Evolutionary conservation across 106 monocot species (phyloP), one percentile per base, ranked within the genome.

Genomic region (Dioscorea zingiberensis): DNA sequence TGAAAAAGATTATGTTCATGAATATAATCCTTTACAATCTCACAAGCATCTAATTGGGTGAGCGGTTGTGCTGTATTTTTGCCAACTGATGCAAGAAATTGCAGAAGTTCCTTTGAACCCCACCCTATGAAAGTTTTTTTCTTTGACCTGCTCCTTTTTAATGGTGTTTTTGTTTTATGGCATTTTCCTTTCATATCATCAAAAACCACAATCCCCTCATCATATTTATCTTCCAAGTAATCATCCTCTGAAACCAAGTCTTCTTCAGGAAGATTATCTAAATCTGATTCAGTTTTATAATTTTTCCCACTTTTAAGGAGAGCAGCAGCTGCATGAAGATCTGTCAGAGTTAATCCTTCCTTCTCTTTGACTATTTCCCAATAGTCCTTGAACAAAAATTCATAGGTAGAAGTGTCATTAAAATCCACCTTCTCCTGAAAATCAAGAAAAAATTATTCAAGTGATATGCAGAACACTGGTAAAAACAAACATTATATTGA

Each of bases 361-460:
- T 70, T 21, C 13, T 84, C 80, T 44, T 98, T 98, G 4, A 98
- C 54, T 48, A 76, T 68, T 16, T 59, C 65, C 98, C 97, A 98
- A 64, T 98, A 98, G 58, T 89, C 92, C 47, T 81, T 89, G 46
- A 98, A 98, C 30, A 92, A 64, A 69, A 73, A 76, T 51, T 86
- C 85, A 44, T 66, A 73, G 1, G 85, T 78, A 21, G 78, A 78
- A 59, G 66, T 70, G 60, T 91, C 78, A 16, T 71, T 28, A 32
- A 87, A 94, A 74, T 94, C 85, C 22, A 89, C 75, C 32, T 72
- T 74, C 4, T 63, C 91, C 97, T 89, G 84, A 23, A 74, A 66
- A 30, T 9, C 47, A 71, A 25, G 61, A 25, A 65, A 16, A 47
- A 28, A 32, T 38, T 38, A 38, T 38, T 38, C 38, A 38, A 38